phyloP scores from a whole-genome alignment of 805 yeast species.

The Tetrapisispora namnaoensis region DNA sequence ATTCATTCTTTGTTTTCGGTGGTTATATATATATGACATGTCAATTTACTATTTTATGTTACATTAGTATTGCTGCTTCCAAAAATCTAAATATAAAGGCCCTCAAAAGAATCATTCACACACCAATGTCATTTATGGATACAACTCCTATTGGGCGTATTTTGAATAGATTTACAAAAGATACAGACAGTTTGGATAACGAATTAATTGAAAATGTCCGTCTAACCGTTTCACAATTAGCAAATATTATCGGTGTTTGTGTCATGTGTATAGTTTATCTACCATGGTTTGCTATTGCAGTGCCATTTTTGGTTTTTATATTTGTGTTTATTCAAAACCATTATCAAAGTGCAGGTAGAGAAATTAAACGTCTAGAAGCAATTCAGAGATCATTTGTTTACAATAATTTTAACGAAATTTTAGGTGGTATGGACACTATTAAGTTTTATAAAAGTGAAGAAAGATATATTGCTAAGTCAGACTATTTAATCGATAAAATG shows the following conservation, averaged over 20 bases:
- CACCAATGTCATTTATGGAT: constrained; percentile 80
- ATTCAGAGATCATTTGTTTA: constrained; percentile 42
- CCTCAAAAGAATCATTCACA: constrained; percentile 49
- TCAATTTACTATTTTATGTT: constrained; percentile 24
- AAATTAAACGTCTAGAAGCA: constrained; percentile 44
- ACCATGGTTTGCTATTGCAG: constrained; percentile 69
- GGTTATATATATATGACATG: constrained; percentile 34
- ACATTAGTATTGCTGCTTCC: constrained; percentile 45
- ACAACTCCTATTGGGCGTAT: constrained; percentile 84
- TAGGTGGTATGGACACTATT: constrained; percentile 41
- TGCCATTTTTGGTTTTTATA: constrained; percentile 43
- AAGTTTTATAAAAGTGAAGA: constrained; percentile 33
- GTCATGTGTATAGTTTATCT: constrained; percentile 61
- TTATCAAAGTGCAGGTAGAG: constrained; percentile 43
- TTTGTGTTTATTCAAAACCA: constrained; percentile 36
- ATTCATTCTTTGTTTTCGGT: constrained; percentile 50
- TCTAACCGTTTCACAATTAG: constrained; percentile 42
- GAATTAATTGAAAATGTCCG: constrained; percentile 65
- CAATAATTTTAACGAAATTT: constrained; percentile 41
- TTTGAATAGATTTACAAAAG: constrained; percentile 78
- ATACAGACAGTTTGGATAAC: constrained; percentile 76
- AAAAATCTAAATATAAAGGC: constrained; percentile 52
- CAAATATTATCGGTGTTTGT: constrained; percentile 53
- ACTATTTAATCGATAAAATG: constrained; percentile 41
- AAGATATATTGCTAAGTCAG: constrained; percentile 36